Evolutionary conservation across 345 rosid genomes (phyloP), one percentile per base, ranked within the genome.

Genomic region (Brassica juncea): DNA sequence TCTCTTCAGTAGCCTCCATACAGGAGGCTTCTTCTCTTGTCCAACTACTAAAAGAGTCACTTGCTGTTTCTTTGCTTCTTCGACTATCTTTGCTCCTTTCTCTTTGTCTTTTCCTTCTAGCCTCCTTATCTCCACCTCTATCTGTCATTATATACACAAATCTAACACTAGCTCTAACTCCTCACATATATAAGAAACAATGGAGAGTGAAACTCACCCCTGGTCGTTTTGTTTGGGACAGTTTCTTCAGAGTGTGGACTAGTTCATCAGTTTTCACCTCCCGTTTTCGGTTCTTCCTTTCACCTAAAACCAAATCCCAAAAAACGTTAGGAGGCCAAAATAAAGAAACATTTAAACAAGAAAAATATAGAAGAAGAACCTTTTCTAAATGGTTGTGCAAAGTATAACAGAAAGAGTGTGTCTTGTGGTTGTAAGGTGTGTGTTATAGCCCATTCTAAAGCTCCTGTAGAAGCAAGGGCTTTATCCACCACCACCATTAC

Each of bases 401-500:
- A 84, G 76, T 77, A 85, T 2, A 94, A 77, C 37, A 94, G 92
- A 82, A 91, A 76, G 12, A 94, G 77, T 68, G 87, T 81, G 66
- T 91, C 94, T 15, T 87, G 86, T 73, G 62, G 57, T 66, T 88
- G 91, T 73, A 94, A 73, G 35, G 92, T 76, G 66, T 89, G 95
- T n/a, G 94, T 82, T 25, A 94, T 81, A 12, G 95, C 89, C 99
- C 99, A 91, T 78, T 94, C 97, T 63, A 92, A 91, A 28, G 97
- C 97, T 52, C 87, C 93, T 21, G 81, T 86, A 1, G 97, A 87
- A 69, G 91, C 97, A 44, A 83, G 73, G 49, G 86, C 91, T 35
- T 91, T 84, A 69, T 91, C 95, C 34, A 89, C 92, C 67, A 91
- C 94, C 76, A 92, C 97, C 99, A 92, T 91, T 19, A 94, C 97